Base-by-base conservation (phyloP, 164 flowering plant genomes). In the Echeveria elegans region DNA sequence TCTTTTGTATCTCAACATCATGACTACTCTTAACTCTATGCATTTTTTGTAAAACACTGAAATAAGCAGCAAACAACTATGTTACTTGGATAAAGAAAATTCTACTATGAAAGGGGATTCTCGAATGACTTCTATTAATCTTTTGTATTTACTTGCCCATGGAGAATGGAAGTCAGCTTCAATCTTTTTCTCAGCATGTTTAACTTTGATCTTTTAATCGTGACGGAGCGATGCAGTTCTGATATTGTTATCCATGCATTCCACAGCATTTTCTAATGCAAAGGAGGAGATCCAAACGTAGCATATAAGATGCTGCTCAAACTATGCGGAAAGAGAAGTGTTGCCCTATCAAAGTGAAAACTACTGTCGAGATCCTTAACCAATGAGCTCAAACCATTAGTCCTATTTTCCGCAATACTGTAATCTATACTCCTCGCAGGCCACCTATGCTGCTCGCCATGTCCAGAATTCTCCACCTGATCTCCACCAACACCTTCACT, bases 211-310 rank as follows among this genome's bases (percentile, higher is more conserved):
- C 86, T 78, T 80, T 81, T 89, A 63, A 82, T 72, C 28, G 85
- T 86, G 72, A 94, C 97, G 58, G 91, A 79, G 66, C 86, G 82
- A 63, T 95, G 90, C 58, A 90, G 77, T 72, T 85, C 89, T 71
- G 97, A 88, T 24, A 82, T 88, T 5, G 86, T 77, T 64, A 85
- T 79, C 92, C 96, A 94, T 60, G 96, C 93, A 78, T 85, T 82
- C 88, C 87, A 88, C 52, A 90, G 48, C 69, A 74, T 80, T 79
- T 82, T 89, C 98, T 93, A 90, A 47, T 21, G 58, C 41, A 72
- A 58, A 59, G 28, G 43, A 58, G 66, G 62, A 26, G 16, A 40
- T 30, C 63, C 34, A 21, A 43, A 53, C 32, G 29, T 29, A 12
- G 47, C 41, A 43, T 11, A 16, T 16, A 12, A 12, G 18, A 15